A percentile compares a stretch with the other conserved stretches of the same genome.
Conservation (phyloP, 2,329 filamentous ascomycete genomes). For the Myriosclerotinia scirpicola region DNA sequence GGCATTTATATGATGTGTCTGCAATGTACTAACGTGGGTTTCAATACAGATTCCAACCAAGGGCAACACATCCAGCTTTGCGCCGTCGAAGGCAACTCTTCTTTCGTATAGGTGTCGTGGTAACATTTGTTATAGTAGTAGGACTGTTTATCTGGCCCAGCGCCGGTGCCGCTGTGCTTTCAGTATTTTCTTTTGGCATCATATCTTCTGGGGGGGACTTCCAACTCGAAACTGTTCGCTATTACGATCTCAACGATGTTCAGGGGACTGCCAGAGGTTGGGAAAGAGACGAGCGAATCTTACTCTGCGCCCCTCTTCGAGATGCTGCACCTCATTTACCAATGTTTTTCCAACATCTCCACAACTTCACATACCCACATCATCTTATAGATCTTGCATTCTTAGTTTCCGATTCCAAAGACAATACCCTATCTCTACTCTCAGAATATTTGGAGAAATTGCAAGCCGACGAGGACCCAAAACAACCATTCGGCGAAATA, state of each 20-base stretch:
- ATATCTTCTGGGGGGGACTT: slow-evolving; percentile 66
- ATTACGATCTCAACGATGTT: slow-evolving; percentile 92
- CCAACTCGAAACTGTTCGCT: slow-evolving; percentile 90
- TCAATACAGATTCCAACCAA: slow-evolving; percentile 73
- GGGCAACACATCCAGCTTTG: slow-evolving; percentile 68
- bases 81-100: slow-evolving; percentile 73
- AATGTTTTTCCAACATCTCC: slow-evolving; percentile 98
- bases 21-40: slow-evolving; percentile 10
- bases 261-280: slow-evolving; percentile 90
- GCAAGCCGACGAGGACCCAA: slow-evolving; percentile 76
- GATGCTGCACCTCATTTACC: slow-evolving; percentile 88
- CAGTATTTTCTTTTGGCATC: slow-evolving; percentile 66
- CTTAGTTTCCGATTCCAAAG: slow-evolving; percentile 95
- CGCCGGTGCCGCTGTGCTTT: slow-evolving; percentile 61
- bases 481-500: slow-evolving; percentile 88
- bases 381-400: slow-evolving; percentile 96
- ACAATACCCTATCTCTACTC: slow-evolving; percentile 77
- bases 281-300: slow-evolving; percentile 93
- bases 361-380: slow-evolving; percentile 96
- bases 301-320: slow-evolving; percentile 89
- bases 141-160: slow-evolving; percentile 74
- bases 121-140: slow-evolving; percentile 62
- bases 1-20: not conserved
- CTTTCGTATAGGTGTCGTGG: slow-evolving; percentile 61
- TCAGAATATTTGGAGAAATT: slow-evolving; percentile 73